Base-by-base conservation (phyloP, 306 rosid species). In the Echinosophora koreensis region DNA sequence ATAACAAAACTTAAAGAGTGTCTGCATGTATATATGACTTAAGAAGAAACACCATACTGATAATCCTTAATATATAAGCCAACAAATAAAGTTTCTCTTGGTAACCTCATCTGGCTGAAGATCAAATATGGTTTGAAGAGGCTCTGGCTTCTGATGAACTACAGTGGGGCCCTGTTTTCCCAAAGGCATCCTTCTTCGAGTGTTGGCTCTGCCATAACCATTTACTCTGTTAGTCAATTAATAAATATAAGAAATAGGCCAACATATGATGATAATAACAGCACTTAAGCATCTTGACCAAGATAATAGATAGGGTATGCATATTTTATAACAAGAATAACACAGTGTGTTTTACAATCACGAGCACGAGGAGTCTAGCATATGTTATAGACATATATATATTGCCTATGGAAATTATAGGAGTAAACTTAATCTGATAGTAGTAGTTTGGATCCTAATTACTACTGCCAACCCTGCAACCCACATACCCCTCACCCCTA, bases 101-200 rank as follows among this genome's bases (percentile, higher is more conserved):
- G 84, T 72, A 77, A 88, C 98, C 93, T 92, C 97, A 60, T 90
- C 94, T 42, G 97, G 97, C 73, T 57, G 93, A 66, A 95, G 97
- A 65, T 67, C 47, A 80, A 95, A 95, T 86, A 95, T 90, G 44
- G 97, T 92, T 71, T 95, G 98, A 60, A 95, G 97, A 80, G 96
- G 97, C 58, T 97, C 98, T 41, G 98, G 96, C 87, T 94, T 94
- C 84, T 94, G 98, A 86, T 89, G 89, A 82, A 94, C 98, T 62
- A 94, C 91, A 17, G 95, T 92, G 4, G 94, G 93, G 69, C 86
- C 97, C 84, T 81, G 89, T 69, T 69, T 88, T 77, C 90, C 97
- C 70, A 80, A 76, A 76, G 98, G 78, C 74, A 84, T 76, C 83
- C 96, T 84, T 87, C 91, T 90, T 74, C 96, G 89, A 76, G 85